Evolutionary conservation across 2,329 filamentous ascomycete species (phyloP), one percentile per base, ranked within the genome.

Genomic region (Rhynchosporium agropyri): DNA sequence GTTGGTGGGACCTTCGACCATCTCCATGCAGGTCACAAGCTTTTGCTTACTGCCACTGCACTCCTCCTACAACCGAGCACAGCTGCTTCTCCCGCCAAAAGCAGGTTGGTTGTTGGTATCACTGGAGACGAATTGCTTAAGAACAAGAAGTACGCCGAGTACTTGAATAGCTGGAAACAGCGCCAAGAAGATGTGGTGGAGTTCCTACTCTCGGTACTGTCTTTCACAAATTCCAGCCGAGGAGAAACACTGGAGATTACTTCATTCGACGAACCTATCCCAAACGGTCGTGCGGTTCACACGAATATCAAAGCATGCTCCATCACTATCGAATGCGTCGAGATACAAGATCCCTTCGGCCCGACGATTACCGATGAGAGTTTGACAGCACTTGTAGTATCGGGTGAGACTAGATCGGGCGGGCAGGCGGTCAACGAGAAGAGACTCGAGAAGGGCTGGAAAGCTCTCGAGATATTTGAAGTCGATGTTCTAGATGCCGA

Each of bases 1-100:
- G 85, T 98, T 12, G 95, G 94, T 36, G 95, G 95, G 9, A 99
- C 95, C 0, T 99, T 98, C 77, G 95, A 99, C 75, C 92, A 98
- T 76, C 83, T 99, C 28, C 95, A 99, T 74, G 88, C 91, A 3
- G 95, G 95, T 5, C 95, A 99, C 79, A 99, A 98, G 77, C 82
- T 98, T n/a, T 84, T 99, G 26, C 84, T 99, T 26, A 92, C 93
- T n/a, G 93, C 93, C 65, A 91, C 90, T 0, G 85, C 88, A 0
- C 84, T 97, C 61, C 82, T 92, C 15, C 81, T 76, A 90, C 62
- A 84, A 85, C 63, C 80, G 84, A 76, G 38, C 70, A 73, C 38
- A 20, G 65, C 67, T 20, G 66, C 65, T 31, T 72, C 78, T 0
- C 71, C 73, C 0, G 67, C 73, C 36, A 77, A 80, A 28, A 84